phyloP scores from a whole-genome alignment of 768 basidiomycete genomes.

The Boletus vermiculosoides region DNA sequence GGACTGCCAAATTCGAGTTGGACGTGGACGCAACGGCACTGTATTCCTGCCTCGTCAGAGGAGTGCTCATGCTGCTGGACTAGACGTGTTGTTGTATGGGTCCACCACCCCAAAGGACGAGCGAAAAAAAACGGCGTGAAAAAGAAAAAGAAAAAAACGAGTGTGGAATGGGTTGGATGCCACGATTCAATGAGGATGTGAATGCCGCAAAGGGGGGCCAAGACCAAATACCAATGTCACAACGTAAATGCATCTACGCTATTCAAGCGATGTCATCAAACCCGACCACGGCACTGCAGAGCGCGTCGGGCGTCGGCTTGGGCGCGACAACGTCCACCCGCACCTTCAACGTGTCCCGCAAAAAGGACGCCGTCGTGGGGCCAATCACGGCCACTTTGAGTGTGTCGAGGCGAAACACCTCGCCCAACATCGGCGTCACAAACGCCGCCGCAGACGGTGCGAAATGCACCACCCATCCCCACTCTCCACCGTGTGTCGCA shows the following conservation, averaged over 20 bases:
- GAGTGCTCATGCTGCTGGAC: slow-evolving; percentile 25
- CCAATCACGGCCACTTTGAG: slow-evolving; percentile 63
- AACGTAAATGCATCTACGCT: slow-evolving; percentile 13
- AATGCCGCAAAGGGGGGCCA: background rate
- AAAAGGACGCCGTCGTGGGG: slow-evolving; percentile 56
- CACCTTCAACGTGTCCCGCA: slow-evolving; percentile 45
- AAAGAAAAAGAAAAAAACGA: slow-evolving; percentile 10
- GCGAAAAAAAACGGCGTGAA: background rate
- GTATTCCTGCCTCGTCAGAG: slow-evolving; percentile 27
- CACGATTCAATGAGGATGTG: background rate
- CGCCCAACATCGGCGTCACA: slow-evolving; percentile 48
- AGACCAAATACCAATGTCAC: background rate
- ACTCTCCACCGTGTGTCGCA: slow-evolving; percentile 17
- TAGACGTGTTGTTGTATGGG: background rate
- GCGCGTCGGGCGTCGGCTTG: slow-evolving; percentile 55
- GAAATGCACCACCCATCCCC: slow-evolving; percentile 73
- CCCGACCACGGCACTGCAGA: slow-evolving; percentile 34
- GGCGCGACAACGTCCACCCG: slow-evolving; percentile 53
- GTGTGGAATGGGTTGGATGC: slow-evolving; percentile 19
- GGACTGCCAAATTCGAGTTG: slow-evolving; percentile 20
- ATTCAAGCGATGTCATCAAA: slow-evolving; percentile 17
- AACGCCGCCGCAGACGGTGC: slow-evolving; percentile 70
- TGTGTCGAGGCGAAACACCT: slow-evolving; percentile 37
- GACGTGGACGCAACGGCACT: slow-evolving; percentile 26
- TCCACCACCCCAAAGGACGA: background rate